phyloP scores from a whole-genome alignment of 225 moss, liverwort and hornwort genomes.

The Climacium dendroides region DNA sequence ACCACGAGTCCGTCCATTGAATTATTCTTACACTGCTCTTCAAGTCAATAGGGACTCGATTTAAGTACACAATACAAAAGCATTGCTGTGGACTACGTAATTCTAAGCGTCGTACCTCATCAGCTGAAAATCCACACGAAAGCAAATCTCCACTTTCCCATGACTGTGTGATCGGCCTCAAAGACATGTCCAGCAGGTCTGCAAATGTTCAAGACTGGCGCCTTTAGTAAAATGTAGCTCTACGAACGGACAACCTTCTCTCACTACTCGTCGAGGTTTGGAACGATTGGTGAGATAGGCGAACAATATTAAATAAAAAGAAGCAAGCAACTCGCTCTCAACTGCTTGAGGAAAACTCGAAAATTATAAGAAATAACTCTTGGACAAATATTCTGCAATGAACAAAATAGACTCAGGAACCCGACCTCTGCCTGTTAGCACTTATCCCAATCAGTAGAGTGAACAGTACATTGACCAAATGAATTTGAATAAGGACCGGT shows the following conservation, averaged over 20 bases:
- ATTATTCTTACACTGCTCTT: neutral
- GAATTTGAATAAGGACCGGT: neutral
- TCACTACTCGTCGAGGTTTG: neutral
- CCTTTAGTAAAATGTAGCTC: neutral
- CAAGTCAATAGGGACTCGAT: neutral
- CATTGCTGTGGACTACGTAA: neutral
- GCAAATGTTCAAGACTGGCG: neutral
- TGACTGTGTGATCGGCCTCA: slow-evolving; percentile 67
- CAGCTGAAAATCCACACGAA: slow-evolving; percentile 60
- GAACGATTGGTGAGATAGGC: neutral
- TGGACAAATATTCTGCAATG: neutral
- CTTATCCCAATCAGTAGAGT: neutral
- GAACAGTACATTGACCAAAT: neutral
- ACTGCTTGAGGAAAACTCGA: neutral
- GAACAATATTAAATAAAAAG: neutral
- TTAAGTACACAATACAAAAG: neutral
- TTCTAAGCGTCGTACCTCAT: slow-evolving; percentile 41
- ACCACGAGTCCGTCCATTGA: neutral
- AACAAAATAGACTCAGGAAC: neutral
- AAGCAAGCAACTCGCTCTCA: neutral
- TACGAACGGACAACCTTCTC: neutral
- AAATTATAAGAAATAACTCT: neutral
- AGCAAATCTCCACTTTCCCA: slow-evolving; percentile 79
- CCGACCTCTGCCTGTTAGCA: neutral
- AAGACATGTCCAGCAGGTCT: slow-evolving; percentile 92